Conservation (phyloP, 257 asterid genomes). For the Solanum dulcamara region DNA sequence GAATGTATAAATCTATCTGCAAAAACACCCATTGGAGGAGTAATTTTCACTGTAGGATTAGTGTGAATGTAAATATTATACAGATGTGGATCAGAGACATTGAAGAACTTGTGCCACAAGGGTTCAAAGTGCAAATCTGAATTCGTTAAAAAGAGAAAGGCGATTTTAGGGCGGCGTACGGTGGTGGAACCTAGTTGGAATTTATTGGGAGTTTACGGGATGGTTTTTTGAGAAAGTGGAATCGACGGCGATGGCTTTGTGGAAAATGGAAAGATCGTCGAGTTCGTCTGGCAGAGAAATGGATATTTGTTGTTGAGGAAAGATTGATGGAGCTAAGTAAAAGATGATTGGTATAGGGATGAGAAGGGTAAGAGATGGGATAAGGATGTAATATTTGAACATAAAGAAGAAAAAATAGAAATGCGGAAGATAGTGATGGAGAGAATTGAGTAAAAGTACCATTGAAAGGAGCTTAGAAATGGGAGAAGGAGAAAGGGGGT, state of each 20-base stretch:
- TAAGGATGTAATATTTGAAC: slow-evolving; percentile 7
- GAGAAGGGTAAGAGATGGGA: slow-evolving; percentile 58
- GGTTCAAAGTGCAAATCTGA: slow-evolving; percentile 63
- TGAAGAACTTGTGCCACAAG: slow-evolving; percentile 70
- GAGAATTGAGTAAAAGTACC: background rate
- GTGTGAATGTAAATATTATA: slow-evolving; percentile 81
- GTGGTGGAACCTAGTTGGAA: slow-evolving; percentile 56
- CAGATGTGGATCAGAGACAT: slow-evolving; percentile 25
- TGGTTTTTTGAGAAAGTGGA: slow-evolving; percentile 1
- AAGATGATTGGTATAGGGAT: slow-evolving; percentile 45
- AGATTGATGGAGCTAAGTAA: slow-evolving; percentile 48
- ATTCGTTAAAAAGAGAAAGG: slow-evolving; percentile 75
- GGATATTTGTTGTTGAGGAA: slow-evolving; percentile 56
- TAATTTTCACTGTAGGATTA: slow-evolving; percentile 42
- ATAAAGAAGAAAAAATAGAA: background rate
- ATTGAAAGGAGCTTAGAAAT: background rate
- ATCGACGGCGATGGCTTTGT: slow-evolving; percentile 59
- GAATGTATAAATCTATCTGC: slow-evolving; percentile 40
- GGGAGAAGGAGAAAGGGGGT: background rate
- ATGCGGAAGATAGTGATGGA: background rate
- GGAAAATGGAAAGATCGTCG: slow-evolving; percentile 82
- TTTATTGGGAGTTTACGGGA: slow-evolving; percentile 29
- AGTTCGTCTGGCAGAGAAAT: slow-evolving; percentile 77
- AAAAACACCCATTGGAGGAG: slow-evolving; percentile 41
- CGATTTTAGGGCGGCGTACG: slow-evolving; percentile 73